Base-by-base conservation (phyloP, 176 grass and related monocot genomes). In the Thalia dealbata region DNA sequence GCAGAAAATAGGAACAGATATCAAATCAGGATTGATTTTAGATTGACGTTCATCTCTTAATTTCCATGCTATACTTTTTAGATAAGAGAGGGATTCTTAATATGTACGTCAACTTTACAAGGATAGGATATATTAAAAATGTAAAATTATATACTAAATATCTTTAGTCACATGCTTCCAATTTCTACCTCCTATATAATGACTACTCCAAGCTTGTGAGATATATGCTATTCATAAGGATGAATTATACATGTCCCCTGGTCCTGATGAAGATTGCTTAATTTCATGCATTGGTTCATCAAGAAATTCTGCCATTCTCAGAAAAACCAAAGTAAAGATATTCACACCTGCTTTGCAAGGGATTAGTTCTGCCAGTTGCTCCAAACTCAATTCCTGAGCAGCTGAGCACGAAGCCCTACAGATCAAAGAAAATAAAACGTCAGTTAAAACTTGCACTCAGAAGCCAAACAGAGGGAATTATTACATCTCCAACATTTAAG, bases 281-380 rank as follows among this genome's bases (percentile, higher is more conserved):
- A 23, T 2, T 68, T 68, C 22, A 68, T 22, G 38, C 6, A 68
- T 68, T 68, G 65, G 38, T 14, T 67, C 35, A 68, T 42, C 9
- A 67, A 32, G 26, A 67, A 42, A 43, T 67, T 21, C 32, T 42
- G 16, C 18, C 7, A 67, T 43, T 19, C 54, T 58, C 12, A 63
- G 24, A 24, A 72, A 51, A n/a, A 60, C 27, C 50, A 54, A 35
- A 80, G 64, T 26, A 69, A 52, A 68, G 21, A 68, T 43, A 45
- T 68, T 32, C 27, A 0, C 88, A 99, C 95, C 90, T 75, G 72
- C 29, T 99, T 90, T 93, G 78, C 80, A 64, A 72, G 85, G 90
- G 82, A 99, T 85, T 51, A 91, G 61, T 77, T 99, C 83, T 27
- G 85, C 74, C 78, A 99, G 87, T 58, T 99, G 87, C 83, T 99